phyloP scores from a whole-genome alignment of 2,329 filamentous ascomycete species.

The Diaporthe vexans region DNA sequence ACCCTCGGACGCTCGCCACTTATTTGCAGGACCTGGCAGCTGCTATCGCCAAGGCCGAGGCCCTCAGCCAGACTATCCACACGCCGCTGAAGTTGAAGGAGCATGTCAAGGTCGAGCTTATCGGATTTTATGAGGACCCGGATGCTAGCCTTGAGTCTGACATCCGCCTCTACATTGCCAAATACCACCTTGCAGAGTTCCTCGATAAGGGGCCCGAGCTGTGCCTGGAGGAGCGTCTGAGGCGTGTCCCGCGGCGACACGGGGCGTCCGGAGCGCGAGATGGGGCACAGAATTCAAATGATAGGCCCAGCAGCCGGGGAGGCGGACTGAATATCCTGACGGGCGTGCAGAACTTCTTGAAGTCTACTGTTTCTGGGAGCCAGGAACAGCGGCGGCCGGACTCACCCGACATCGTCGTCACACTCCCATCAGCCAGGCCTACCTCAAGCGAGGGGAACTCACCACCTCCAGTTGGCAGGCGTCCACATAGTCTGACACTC shows the following conservation, averaged over 20 bases:
- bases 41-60: slow-evolving; percentile 55
- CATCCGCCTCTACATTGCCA: slow-evolving; percentile 65
- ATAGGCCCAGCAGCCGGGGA: slow-evolving; percentile 32
- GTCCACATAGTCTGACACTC: slow-evolving; percentile 51
- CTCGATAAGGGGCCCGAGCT: slow-evolving; percentile 67
- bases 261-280: neutral
- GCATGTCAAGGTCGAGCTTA: slow-evolving; percentile 69
- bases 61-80: slow-evolving; percentile 55
- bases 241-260: slow-evolving; percentile 35
- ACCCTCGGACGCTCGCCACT: slow-evolving; percentile 61
- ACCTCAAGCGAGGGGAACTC: slow-evolving; percentile 42
- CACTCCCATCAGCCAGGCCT: slow-evolving; percentile 49
- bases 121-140: slow-evolving; percentile 72
- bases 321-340: slow-evolving; percentile 47
- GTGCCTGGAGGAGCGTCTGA: slow-evolving; percentile 68
- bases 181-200: slow-evolving; percentile 67
- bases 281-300: neutral
- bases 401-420: slow-evolving; percentile 57
- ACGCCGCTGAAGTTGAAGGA: slow-evolving; percentile 64
- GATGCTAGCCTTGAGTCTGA: slow-evolving; percentile 54
- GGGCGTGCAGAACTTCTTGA: slow-evolving; percentile 49
- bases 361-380: slow-evolving; percentile 41
- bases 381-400: slow-evolving; percentile 39
- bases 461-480: slow-evolving; percentile 32
- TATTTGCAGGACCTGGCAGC: slow-evolving; percentile 54